These are phyloP conservation scores for Diaporthe eres DNA, from an alignment of 2,329 filamentous ascomycete genomes.

Conservation along the genomic window DNA sequence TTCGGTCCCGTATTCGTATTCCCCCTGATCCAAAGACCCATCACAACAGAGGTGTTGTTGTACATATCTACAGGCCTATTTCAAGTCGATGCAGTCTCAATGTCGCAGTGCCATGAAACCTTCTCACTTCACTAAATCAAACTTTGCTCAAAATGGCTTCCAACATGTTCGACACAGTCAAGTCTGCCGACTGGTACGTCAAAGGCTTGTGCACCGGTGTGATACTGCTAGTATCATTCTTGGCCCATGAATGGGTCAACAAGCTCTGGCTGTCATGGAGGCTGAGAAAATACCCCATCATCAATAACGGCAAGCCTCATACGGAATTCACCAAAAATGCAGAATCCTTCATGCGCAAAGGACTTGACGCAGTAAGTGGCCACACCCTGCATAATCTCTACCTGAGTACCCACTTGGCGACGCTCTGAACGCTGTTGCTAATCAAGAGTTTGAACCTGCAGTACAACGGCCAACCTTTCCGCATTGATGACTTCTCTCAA, in stretches of 20 bases:
- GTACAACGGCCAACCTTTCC: conserved; percentile 19
- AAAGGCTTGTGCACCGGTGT: not conserved
- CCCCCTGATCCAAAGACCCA: not conserved
- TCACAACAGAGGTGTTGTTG: not conserved
- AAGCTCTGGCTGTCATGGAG: conserved; percentile 2
- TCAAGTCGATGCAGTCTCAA: not conserved
- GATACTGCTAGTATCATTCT: not conserved
- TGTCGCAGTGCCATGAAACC: not conserved
- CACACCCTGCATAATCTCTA: not conserved
- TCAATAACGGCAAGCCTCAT: conserved; percentile 22
- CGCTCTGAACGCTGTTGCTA: not conserved
- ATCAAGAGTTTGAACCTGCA: not conserved
- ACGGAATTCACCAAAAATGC: conserved; percentile 1
- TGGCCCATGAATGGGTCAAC: conserved; percentile 11
- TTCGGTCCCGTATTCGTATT: conserved; percentile 7
- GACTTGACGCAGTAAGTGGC: not conserved
- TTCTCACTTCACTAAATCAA: not conserved
- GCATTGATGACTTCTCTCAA: conserved; percentile 27
- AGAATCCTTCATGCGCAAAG: not conserved
- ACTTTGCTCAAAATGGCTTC: not conserved
- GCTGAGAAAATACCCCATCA: conserved; percentile 26
- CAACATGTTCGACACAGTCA: not conserved
- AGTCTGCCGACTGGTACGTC: conserved; percentile 15
- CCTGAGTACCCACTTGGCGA: too few relatives aligned
- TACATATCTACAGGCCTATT: not conserved